phyloP scores from a whole-genome alignment of 441 rosid genomes.

The Biscutella laevigata region DNA sequence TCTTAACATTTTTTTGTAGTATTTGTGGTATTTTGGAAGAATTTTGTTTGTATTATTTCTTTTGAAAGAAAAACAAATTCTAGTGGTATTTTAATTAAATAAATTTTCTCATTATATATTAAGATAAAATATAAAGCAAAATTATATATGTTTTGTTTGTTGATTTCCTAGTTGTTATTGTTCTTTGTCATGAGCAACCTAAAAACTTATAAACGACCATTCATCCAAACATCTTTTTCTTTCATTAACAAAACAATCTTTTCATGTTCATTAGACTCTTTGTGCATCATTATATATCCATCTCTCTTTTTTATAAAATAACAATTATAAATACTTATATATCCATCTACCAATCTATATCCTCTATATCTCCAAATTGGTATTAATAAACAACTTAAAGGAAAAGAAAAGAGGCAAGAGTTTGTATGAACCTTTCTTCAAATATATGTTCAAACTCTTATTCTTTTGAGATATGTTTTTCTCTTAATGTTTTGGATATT shows the following conservation, averaged over 20 bases:
- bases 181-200: constrained; percentile 27
- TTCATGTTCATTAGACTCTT: constrained; percentile 20
- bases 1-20: too few relatives aligned
- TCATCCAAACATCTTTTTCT: constrained; percentile 27
- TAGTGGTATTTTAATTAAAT: too few relatives aligned
- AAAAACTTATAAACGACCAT: constrained; percentile 19
- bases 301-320: constrained; percentile 4
- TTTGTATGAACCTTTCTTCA: constrained; percentile 4
- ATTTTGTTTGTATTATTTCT: too few relatives aligned
- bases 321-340: neutral
- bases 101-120: neutral
- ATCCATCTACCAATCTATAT: neutral
- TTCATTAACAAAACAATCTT: constrained; percentile 27
- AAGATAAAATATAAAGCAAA: neutral
- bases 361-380: neutral
- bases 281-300: constrained; percentile 11
- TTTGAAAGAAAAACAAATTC: too few relatives aligned
- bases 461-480: neutral
- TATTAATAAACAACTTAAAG: constrained; percentile 10
- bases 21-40: too few relatives aligned
- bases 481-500: neutral
- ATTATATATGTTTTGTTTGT: neutral
- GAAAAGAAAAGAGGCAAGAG: constrained; percentile 16
- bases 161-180: constrained; percentile 13
- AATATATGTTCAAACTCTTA: constrained; percentile 6